Percentiles rank a stretch among this genome's conserved stretches.
Conservation (phyloP, 176 grass and related monocot genomes). For the Avena eriantha region DNA sequence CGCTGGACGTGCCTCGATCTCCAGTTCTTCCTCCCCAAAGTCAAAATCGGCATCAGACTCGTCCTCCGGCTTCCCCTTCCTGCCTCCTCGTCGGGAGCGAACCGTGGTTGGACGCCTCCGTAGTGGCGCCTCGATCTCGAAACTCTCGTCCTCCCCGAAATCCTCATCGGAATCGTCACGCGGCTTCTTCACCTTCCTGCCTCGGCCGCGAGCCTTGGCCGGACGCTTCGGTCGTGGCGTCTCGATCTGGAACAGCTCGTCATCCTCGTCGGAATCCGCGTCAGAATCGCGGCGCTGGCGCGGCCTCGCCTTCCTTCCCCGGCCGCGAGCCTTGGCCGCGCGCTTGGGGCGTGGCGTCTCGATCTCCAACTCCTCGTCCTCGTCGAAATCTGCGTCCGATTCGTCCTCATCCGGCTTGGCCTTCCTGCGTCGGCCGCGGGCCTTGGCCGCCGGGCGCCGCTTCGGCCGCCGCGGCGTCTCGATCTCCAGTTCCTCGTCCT, state of each 20-base stretch:
- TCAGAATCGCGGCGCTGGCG: neutral
- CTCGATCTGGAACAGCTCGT: neutral
- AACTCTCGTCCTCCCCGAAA: slow-evolving; percentile 35
- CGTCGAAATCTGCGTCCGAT: slow-evolving; percentile 12
- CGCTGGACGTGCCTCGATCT: neutral
- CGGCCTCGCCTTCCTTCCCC: neutral
- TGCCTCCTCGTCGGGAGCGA: neutral
- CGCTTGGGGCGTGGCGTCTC: neutral
- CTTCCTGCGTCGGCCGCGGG: slow-evolving; percentile 23
- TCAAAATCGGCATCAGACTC: slow-evolving; percentile 28
- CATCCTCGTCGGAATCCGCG: neutral
- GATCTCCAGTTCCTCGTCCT: neutral
- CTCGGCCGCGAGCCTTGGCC: neutral
- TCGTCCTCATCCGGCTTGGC: neutral
- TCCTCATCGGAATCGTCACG: slow-evolving; percentile 17
- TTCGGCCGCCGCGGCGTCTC: neutral
- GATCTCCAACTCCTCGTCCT: neutral
- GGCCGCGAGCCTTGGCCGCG: neutral
- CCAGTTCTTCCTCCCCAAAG: slow-evolving; percentile 29
- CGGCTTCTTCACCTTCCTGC: neutral
- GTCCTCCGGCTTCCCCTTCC: neutral
- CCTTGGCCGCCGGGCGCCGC: neutral
- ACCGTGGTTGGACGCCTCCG: neutral
- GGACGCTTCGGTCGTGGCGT: neutral
- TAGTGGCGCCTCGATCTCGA: slow-evolving; percentile 22